A percentile compares a stretch with the other conserved stretches of the same genome.
These are phyloP conservation scores for Hypoxylon sp. DNA, from an alignment of 2,329 filamentous ascomycete genomes.

Conservation along the genomic window DNA sequence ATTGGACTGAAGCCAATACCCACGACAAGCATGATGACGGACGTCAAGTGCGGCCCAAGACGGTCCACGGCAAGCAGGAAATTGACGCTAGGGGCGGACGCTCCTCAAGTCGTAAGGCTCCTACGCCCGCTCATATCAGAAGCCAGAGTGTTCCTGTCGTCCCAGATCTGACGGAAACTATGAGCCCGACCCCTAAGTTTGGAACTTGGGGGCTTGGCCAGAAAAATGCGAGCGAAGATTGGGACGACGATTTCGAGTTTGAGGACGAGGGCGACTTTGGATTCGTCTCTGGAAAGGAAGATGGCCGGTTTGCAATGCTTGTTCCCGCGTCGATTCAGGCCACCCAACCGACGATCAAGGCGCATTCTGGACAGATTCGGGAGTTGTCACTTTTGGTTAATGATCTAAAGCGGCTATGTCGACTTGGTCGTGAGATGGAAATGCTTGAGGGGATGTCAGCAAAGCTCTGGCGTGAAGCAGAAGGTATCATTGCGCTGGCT, in stretches of 20 bases:
- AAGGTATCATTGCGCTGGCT: conserved; percentile 87
- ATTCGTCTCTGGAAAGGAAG: conserved; percentile 49
- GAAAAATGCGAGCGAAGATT: conserved; percentile 84
- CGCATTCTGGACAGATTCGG: conserved; percentile 83
- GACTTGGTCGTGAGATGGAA: conserved; percentile 73
- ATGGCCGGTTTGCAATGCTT: conserved; percentile 63
- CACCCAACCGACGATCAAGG: conserved; percentile 81
- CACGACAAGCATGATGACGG: conserved; percentile 70
- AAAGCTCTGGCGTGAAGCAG: conserved; percentile 79
- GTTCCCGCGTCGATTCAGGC: conserved; percentile 83
- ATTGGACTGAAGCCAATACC: conserved; percentile 75
- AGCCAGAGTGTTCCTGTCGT: conserved; percentile 83
- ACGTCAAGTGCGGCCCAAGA: conserved; percentile 72
- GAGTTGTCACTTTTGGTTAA: conserved; percentile 85
- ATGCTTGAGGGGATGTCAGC: conserved; percentile 68
- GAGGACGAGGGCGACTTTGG: conserved; percentile 52
- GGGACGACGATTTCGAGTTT: conserved; percentile 91
- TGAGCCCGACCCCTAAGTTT: conserved; percentile 72
- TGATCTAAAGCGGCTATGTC: conserved; percentile 79
- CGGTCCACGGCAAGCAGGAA: conserved; percentile 79
- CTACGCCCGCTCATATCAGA: conserved; percentile 75
- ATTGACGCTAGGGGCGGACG: conserved; percentile 75
- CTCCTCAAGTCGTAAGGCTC: conserved; percentile 70
- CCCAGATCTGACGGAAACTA: conserved; percentile 67
- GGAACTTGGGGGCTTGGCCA: conserved; percentile 84